Evolutionary conservation across 2,329 filamentous ascomycete genomes (phyloP), one percentile per base, ranked within the genome.

Genomic region (Trichoderma atrobrunneum): DNA sequence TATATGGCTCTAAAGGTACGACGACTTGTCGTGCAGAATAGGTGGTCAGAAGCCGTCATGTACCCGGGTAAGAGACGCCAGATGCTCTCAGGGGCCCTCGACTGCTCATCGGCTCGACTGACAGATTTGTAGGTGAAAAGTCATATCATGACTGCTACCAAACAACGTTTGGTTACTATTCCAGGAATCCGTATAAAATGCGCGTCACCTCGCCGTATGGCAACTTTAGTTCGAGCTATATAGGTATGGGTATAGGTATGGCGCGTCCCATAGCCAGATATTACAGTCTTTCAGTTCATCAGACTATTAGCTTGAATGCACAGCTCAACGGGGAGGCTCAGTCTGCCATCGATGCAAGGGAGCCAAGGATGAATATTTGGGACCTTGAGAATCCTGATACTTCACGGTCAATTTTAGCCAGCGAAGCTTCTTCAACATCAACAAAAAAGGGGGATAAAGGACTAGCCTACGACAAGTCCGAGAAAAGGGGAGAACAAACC

Each of bases 61-160:
- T 48, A 48, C 43, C 43, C 43, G 7, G 43, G 43, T 48, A 48
- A 48, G 18, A 48, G n/a, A 48, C 43, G n/a, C n/a, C 18, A n/a
- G 18, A 48, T 5, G 7, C n/a, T 48, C 43, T 48, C 43, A 48
- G 43, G 43, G 16, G 28, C n/a, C 30, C 30, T 60, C 30, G 57
- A 36, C 18, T 16, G 11, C 67, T 51, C 56, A 63, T 30, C 14
- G 32, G 71, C 26, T 36, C 26, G 18, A 30, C 11, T 63, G 30
- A 36, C 59, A n/a, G 65, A 36, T 65, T n/a, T 70, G 51, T n/a
- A 74, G 73, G 83, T 75, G 77, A 82, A 73, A 79, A 80, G 73
- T 56, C 76, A 4, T 82, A 82, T 72, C 78, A 80, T 67, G 71
- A 74, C 64, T 34, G 57, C n/a, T 60, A 60, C 11, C 57, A 60